Conservation (phyloP, 2,329 filamentous ascomycete genomes). For the Diaporthe longicolla region DNA sequence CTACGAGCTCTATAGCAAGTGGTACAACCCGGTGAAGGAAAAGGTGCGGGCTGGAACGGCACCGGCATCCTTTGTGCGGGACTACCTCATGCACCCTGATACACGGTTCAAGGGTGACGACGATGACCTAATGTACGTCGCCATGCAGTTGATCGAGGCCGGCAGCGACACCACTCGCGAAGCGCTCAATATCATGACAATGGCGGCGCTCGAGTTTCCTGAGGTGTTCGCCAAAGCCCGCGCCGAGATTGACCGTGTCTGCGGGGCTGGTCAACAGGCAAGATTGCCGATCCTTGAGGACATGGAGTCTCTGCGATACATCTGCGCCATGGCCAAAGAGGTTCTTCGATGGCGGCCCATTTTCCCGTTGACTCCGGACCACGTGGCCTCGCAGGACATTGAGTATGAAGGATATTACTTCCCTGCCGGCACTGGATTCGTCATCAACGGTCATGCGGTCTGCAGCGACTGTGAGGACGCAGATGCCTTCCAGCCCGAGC, state of each 20-base stretch:
- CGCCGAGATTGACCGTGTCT: constrained; percentile 59
- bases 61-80: constrained; percentile 53
- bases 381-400: constrained; percentile 57
- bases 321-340: constrained; percentile 61
- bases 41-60: constrained; percentile 48
- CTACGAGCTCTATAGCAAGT: constrained; percentile 52
- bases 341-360: constrained; percentile 61
- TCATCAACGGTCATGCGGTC: constrained; percentile 57
- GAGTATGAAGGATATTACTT: constrained; percentile 62
- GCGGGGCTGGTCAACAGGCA: constrained; percentile 49
- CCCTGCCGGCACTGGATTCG: constrained; percentile 58
- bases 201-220: constrained; percentile 51
- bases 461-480: constrained; percentile 50
- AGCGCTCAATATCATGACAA: constrained; percentile 49
- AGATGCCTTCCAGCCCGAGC: constrained; percentile 51
- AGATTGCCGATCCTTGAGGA: constrained; percentile 50
- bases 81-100: constrained; percentile 49
- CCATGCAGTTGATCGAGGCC: constrained; percentile 43
- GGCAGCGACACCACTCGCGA: constrained; percentile 57
- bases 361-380: constrained; percentile 54
- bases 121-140: constrained; percentile 52
- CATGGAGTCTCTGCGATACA: constrained; percentile 56
- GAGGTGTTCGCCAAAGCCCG: constrained; percentile 54
- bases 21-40: constrained; percentile 52
- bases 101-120: constrained; percentile 51